Conservation (phyloP, 2,329 filamentous ascomycete genomes). For the Exophiala alcalophila region DNA sequence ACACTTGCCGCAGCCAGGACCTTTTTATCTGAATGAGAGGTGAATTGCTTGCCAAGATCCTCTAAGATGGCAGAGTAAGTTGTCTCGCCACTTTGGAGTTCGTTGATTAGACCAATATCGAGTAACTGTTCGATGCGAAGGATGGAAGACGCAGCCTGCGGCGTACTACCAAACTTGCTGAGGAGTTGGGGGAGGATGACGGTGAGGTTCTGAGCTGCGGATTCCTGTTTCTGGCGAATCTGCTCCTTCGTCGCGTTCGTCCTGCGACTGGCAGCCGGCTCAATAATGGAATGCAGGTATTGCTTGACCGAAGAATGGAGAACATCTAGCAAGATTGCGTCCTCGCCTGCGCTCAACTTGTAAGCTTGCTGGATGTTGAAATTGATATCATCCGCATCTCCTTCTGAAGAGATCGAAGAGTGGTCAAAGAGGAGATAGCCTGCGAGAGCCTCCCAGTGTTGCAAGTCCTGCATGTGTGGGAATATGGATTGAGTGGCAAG, state of each 20-base stretch:
- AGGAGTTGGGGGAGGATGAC: slow-evolving; percentile 77
- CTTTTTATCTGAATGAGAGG: slow-evolving; percentile 80
- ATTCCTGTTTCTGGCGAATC: slow-evolving; percentile 67
- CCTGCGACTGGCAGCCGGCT: slow-evolving; percentile 58
- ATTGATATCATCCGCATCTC: slow-evolving; percentile 58
- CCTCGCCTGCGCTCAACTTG: slow-evolving; percentile 71
- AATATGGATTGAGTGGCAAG: slow-evolving; percentile 83
- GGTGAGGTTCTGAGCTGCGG: slow-evolving; percentile 73
- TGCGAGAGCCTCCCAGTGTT: slow-evolving; percentile 82
- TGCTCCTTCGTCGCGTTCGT: slow-evolving; percentile 61
- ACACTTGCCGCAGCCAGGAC: slow-evolving; percentile 81
- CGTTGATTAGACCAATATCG: slow-evolving; percentile 82
- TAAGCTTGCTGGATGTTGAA: slow-evolving; percentile 66
- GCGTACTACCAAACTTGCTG: slow-evolving; percentile 89
- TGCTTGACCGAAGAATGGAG: slow-evolving; percentile 78
- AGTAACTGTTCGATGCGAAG: slow-evolving; percentile 82
- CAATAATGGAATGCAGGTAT: slow-evolving; percentile 63
- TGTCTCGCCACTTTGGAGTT: slow-evolving; percentile 79
- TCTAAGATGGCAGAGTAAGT: slow-evolving; percentile 79
- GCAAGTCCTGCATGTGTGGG: slow-evolving; percentile 74
- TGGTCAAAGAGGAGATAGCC: slow-evolving; percentile 93
- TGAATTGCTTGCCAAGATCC: slow-evolving; percentile 91
- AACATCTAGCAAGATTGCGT: slow-evolving; percentile 81
- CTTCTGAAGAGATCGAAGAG: slow-evolving; percentile 58
- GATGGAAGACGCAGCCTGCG: slow-evolving; percentile 80